phyloP scores from a whole-genome alignment of 768 basidiomycete genomes.

The Thelephora aurantiotincta region DNA sequence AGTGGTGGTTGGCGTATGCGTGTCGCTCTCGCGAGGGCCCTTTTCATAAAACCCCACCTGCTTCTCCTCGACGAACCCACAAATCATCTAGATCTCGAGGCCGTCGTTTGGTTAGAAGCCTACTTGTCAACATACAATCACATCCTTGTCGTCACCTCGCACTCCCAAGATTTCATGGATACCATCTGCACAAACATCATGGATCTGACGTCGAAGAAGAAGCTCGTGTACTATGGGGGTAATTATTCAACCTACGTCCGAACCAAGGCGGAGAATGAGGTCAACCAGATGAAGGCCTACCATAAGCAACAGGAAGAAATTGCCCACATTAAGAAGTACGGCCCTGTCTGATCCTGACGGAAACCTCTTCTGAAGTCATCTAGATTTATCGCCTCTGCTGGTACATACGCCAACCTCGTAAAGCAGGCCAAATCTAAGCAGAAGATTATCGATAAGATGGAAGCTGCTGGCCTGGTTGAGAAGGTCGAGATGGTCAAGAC shows the following conservation, averaged over 20 bases:
- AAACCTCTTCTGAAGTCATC: neutral
- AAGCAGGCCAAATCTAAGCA: slow-evolving; percentile 99
- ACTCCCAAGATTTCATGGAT: slow-evolving; percentile 99
- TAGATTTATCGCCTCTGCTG: slow-evolving; percentile 97
- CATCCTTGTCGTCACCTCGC: slow-evolving; percentile 92
- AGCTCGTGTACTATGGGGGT: slow-evolving; percentile 87
- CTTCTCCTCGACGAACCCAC: slow-evolving; percentile 88
- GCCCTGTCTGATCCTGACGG: slow-evolving; percentile 4
- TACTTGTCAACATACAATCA: slow-evolving; percentile 98
- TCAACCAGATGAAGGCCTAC: slow-evolving; percentile 99
- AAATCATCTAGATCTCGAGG: slow-evolving; percentile 90
- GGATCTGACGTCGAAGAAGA: slow-evolving; percentile 88
- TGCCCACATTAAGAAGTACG: slow-evolving; percentile 92
- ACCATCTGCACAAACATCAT: slow-evolving; percentile 95
- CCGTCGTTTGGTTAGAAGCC: slow-evolving; percentile 97
- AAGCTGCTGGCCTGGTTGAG: slow-evolving; percentile 93
- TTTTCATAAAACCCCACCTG: slow-evolving; percentile 94
- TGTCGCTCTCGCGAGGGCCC: slow-evolving; percentile 87
- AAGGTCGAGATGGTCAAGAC: slow-evolving; percentile 66
- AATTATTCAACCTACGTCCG: slow-evolving; percentile 97
- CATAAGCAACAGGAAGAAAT: slow-evolving; percentile 98
- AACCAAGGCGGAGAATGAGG: slow-evolving; percentile 94
- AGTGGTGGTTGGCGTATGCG: slow-evolving; percentile 99
- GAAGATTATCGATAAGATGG: slow-evolving; percentile 99
- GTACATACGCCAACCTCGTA: slow-evolving; percentile 98